Evolutionary conservation across 1,284 basidiomycete genomes (phyloP), one percentile per base, ranked within the genome.

Genomic region (Apiotrichum sp.): DNA sequence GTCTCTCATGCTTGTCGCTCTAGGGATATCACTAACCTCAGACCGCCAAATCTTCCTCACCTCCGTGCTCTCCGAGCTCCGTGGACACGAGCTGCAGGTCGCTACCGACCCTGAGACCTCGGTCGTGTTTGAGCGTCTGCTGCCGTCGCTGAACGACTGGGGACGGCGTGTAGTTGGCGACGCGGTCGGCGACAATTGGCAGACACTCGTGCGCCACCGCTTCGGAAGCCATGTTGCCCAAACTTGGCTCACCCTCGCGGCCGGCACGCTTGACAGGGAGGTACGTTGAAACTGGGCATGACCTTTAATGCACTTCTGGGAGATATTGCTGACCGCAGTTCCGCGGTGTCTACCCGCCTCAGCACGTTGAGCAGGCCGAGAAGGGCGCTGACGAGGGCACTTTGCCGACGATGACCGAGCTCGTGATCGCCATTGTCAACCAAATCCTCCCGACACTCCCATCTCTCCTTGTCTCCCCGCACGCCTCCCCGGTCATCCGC

Each of bases 161-260:
- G 87, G 88, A 14, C 80, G 88, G 51, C 81, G 93, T 55, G 90
- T 95, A 3, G 86, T 96, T 63, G 78, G 89, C 56, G 92, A 95
- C 71, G 84, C 85, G 57, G 77, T 97, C 62, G 82, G 82, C 55
- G 91, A 89, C 69, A 88, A 87, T 86, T 93, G 77, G 83, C 87
- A 84, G 59, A 71, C 79, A 43, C 79, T 95, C 14, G 78, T 84
- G 39, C 83, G 80, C 65, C 88, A 96, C 69, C 83, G 92, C 29
- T 93, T 92, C 76, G 89, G 87, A 14, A 93, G 89, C 31, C 93
- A 96, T 81, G 92, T 95, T 8, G 86, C 87, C 62, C 92, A 96
- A 73, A 95, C 91, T 0, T 78, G 93, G 61, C 80, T 95, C 62
- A 81, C 81, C 4, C 81, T 90, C 6, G 84, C 85, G 0, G 77